Evolutionary conservation across 140 eudicot species (phyloP).

Genomic region (Bidens hawaiensis): DNA sequence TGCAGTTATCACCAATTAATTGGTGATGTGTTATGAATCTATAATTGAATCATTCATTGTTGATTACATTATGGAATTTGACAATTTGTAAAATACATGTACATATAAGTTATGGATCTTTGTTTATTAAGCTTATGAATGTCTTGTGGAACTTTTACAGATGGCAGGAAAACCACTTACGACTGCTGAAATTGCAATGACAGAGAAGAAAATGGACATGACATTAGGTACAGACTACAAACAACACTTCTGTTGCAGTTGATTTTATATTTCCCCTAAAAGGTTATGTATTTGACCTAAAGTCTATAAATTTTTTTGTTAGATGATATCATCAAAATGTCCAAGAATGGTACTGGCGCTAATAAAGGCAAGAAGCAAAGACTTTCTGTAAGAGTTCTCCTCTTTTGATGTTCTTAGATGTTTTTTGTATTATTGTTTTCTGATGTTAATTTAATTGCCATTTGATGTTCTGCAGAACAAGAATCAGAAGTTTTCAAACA

Average conservation of each 20-base stretch:
- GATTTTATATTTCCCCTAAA: background rate
- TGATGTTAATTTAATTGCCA: background rate
- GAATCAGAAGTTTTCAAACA: constrained; percentile 38
- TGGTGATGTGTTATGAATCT: background rate
- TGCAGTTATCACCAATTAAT: too few relatives aligned
- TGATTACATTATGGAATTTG: background rate
- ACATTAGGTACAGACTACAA: constrained; percentile 68
- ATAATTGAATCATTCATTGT: background rate
- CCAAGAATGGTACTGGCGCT: constrained; percentile 41
- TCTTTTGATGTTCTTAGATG: background rate
- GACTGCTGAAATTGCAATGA: constrained; percentile 86
- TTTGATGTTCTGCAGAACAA: constrained; percentile 49
- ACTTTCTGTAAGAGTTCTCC: constrained; percentile 46
- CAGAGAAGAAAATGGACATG: constrained; percentile 99
- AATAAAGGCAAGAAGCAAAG: constrained; percentile 60
- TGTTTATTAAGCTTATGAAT: background rate
- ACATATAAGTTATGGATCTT: background rate
- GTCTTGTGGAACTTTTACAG: constrained; percentile 32
- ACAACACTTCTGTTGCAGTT: background rate
- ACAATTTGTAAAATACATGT: background rate
- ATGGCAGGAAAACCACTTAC: constrained; percentile 84
- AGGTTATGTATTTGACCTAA: background rate
- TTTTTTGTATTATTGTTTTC: background rate
- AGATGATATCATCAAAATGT: constrained; percentile 97
- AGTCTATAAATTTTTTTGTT: background rate